phyloP scores from a whole-genome alignment of 352 stramenopile species.

The Achlya hypogyna region DNA sequence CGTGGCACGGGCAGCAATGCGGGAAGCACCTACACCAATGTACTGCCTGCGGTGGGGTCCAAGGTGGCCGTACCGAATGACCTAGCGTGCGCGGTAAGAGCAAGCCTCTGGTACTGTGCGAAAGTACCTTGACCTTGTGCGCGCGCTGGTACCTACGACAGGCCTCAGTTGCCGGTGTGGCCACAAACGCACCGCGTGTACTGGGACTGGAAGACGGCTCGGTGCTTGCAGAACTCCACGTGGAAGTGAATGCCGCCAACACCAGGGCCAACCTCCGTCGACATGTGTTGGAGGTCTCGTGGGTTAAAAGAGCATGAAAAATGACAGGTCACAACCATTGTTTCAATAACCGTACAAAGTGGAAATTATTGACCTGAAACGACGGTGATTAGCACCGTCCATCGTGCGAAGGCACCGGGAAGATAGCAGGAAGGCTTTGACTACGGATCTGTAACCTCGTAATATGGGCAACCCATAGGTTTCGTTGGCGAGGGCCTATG shows the following conservation, averaged over 20 bases:
- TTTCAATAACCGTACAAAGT: too few relatives aligned
- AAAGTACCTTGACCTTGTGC: constrained; percentile 26
- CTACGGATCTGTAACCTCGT: too few relatives aligned
- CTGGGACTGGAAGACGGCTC: constrained; percentile 4
- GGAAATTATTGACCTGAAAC: too few relatives aligned
- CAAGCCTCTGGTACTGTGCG: too few relatives aligned
- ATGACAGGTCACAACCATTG: background rate
- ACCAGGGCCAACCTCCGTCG: background rate
- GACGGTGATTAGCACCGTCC: too few relatives aligned
- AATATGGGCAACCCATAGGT: too few relatives aligned
- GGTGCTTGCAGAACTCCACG: constrained; percentile 5
- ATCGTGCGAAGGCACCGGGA: too few relatives aligned
- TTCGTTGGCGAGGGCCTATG: too few relatives aligned
- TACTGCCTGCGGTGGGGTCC: background rate
- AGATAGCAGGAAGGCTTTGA: too few relatives aligned
- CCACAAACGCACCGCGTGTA: constrained; percentile 2
- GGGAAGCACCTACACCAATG: background rate
- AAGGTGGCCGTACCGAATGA: background rate
- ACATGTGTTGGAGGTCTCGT: background rate
- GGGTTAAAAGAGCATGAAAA: background rate
- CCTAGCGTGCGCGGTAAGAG: too few relatives aligned
- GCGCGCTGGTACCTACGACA: constrained; percentile 3
- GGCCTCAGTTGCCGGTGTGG: background rate
- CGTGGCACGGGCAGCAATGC: background rate
- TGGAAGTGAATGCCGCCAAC: background rate